Evolutionary conservation across 129 eudicot species (phyloP), one percentile per base, ranked within the genome.

Genomic region (Gnaphalium uliginosum): DNA sequence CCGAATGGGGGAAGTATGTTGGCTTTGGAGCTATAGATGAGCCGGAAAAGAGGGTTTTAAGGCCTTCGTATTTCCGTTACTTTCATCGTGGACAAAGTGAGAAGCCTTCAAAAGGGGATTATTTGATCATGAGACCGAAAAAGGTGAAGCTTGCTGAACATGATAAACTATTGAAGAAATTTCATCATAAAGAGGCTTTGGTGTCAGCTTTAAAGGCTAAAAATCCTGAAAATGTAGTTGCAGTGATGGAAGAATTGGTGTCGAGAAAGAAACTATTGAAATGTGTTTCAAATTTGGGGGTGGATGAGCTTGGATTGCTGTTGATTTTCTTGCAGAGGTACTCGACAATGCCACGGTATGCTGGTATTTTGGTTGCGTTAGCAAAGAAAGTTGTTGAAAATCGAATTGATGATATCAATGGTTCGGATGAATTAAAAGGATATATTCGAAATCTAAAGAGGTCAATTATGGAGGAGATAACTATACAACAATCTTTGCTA

Each of bases 161-260:
- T 72, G 98, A 94, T 60, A 88, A 85, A 75, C 73, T 90, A 18
- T 72, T 94, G 83, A 94, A 85, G 82, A 88, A 90, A 73, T 94
- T 94, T 81, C 89, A 89, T 88, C 98, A 94, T 56, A 90, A 86
- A 73, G 97, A 94, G 11, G 98, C 98, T 6, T 60, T 94, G 66
- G 90, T 94, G 67, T 87, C 90, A 13, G 96, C 86, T 7, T 81
- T 94, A 75, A 85, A 17, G 30, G 84, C 84, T 51, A 94, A 86
- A 76, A 89, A 90, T 66, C 90, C 93, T 0, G 98, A 87, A 35
- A 85, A 84, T 65, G 69, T 84, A 76, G 87, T 87, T 79, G 98
- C 97, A 17, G 97, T 94, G 37, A 94, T 94, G 85, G 98, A 94
- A 69, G 98, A 94, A 71, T 82, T 94, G 86, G 96, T 94, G 63